Evolutionary conservation across 257 asterid species (phyloP).

Genomic region (Nicotiana attenuata): DNA sequence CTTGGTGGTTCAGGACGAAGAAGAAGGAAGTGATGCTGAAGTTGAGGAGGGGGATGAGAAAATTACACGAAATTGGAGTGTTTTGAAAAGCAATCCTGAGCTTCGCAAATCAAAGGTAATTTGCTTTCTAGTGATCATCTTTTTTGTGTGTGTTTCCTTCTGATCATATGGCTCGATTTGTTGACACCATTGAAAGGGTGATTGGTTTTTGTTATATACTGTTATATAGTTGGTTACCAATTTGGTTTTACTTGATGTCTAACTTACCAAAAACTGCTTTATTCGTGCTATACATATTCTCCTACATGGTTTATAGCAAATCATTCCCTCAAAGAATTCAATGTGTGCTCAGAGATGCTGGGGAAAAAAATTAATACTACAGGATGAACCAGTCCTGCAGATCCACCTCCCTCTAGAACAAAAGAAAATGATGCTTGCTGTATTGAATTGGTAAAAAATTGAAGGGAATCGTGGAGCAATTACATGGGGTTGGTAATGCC

Average conservation of each 20-base stretch:
- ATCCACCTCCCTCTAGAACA: neutral
- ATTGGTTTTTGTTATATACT: neutral
- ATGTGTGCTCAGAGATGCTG: neutral
- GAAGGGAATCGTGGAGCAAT: neutral
- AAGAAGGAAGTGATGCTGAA: slow-evolving; percentile 69
- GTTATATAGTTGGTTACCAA: neutral
- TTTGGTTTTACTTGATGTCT: neutral
- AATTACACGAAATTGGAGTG: slow-evolving; percentile 74
- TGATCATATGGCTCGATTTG: neutral
- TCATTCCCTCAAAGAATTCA: neutral
- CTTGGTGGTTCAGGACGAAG: slow-evolving; percentile 57
- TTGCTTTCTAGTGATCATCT: neutral
- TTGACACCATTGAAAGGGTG: neutral
- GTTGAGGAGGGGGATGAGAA: slow-evolving; percentile 54
- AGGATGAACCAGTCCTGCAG: neutral
- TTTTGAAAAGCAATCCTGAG: slow-evolving; percentile 57
- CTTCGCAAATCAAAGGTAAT: slow-evolving; percentile 64
- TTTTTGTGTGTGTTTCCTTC: neutral
- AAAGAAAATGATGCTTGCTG: neutral
- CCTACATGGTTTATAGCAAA: neutral
- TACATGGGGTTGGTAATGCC: neutral
- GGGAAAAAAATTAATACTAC: neutral
- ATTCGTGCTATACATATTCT: neutral
- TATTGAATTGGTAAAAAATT: neutral
- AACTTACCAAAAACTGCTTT: neutral